Base-by-base conservation (phyloP, 2,329 filamentous ascomycete genomes). In the Raffaelea arxii region DNA sequence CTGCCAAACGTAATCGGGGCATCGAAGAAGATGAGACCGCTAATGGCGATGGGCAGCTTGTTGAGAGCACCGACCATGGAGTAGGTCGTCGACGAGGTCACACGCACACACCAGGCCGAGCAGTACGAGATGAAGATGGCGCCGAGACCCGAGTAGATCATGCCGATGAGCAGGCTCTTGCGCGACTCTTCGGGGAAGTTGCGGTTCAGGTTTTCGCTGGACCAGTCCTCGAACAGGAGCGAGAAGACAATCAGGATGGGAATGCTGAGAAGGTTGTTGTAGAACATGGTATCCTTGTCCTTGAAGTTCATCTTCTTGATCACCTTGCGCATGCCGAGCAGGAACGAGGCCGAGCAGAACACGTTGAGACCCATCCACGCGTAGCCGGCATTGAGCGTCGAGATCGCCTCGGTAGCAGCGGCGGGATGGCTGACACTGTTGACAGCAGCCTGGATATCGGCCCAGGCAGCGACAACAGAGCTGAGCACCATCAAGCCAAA, bases 231-330 rank as follows among this genome's bases (percentile, higher is more conserved):
- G 55, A 84, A 71, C 53, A 95, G 58, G 45, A 96, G 70, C 27
- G 91, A 94, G 63, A 82, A 82, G 57, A 88, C 63, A 48, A 97
- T 66, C 44, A 98, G 80, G 58, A 97, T 84, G 24, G 92, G 92
- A 53, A 98, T 95, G 48, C 90, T 94, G 55, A 98, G 80, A 41
- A 97, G 78, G 68, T 98, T 97, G 79, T 98, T 98, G 76, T 98
- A 98, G 72, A 92, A 97, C 92, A 97, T 98, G 61, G 90, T 95
- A 66, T 98, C 92, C 74, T 94, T 97, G 65, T 97, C 92, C 77
- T 95, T 96, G 71, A 98, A 97, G 75, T 95, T 96, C 73, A 94
- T 96, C 69, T 94, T 80, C 82, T 97, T 97, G 65, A 98, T 97
- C 55, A 94, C 84, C 76, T 97, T 97, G 63, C 92, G 84, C 91